A percentile compares a stretch with the other conserved stretches of the same genome.
Evolutionary conservation across 495 filamentous ascomycete genomes (phyloP).

Genomic region (Neohortaea acidophila): DNA sequence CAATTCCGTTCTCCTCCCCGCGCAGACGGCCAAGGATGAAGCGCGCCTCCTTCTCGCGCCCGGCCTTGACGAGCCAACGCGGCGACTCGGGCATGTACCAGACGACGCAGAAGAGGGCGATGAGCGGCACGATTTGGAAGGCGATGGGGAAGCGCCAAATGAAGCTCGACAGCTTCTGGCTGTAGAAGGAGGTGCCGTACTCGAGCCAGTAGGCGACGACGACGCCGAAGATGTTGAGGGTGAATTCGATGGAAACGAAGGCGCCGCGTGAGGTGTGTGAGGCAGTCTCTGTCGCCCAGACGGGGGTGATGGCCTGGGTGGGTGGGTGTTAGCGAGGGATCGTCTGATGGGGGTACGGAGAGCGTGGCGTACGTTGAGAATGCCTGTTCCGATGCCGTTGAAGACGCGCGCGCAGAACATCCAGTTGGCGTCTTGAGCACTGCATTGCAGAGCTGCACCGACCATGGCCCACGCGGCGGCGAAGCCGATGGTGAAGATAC

Average conservation of each 20-base stretch:
- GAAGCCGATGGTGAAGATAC: conserved; percentile 50
- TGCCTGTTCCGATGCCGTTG: conserved; percentile 52
- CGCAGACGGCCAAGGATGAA: conserved; percentile 48
- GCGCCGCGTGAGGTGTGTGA: conserved; percentile 53
- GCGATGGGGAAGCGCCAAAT: conserved; percentile 42
- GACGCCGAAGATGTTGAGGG: conserved; percentile 58
- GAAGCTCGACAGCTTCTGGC: conserved; percentile 4
- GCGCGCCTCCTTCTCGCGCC: conserved; percentile 27
- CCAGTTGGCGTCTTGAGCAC: conserved; percentile 54
- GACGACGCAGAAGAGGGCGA: conserved; percentile 29
- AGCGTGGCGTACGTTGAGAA: too few species aligned
- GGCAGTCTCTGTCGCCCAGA: conserved; percentile 55
- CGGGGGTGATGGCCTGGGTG: conserved; percentile 58
- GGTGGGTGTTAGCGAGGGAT: too few species aligned
- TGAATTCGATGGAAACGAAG: conserved; percentile 59
- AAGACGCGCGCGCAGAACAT: conserved; percentile 41
- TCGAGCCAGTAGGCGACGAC: conserved; percentile 61
- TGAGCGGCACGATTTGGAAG: conserved; percentile 45
- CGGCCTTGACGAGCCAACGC: conserved; percentile 19
- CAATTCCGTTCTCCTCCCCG: conserved; percentile 40
- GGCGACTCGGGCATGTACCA: conserved; percentile 23
- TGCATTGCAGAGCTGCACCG: conserved; percentile 53
- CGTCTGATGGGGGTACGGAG: too few species aligned
- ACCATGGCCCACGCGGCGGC: conserved; percentile 21
- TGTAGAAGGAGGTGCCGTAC: conserved; percentile 28